Conservation (phyloP, 2,329 filamentous ascomycete species). For the Fusarium globosum region DNA sequence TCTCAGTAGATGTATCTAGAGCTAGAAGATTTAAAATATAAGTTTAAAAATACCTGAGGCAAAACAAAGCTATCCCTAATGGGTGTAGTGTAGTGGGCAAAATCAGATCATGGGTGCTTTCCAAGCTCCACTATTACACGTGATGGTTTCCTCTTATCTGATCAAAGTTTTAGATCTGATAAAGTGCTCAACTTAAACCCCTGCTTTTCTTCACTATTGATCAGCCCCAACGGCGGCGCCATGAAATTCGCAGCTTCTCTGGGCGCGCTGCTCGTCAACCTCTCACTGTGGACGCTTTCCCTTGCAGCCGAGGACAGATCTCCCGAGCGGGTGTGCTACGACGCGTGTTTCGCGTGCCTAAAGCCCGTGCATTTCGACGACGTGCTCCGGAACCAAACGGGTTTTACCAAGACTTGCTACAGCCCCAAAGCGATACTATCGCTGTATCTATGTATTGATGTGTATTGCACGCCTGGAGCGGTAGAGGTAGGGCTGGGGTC, state of each 20-base stretch:
- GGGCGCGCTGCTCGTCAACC: neutral
- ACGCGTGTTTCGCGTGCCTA: conserved; percentile 49
- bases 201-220: neutral
- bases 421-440: conserved; percentile 47
- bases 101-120: neutral
- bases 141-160: conserved; percentile 39
- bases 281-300: neutral
- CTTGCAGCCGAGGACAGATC: conserved; percentile 6
- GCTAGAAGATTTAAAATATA: too few species aligned
- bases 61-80: neutral
- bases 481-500: conserved; percentile 37
- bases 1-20: too few species aligned
- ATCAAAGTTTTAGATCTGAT: conserved; percentile 41
- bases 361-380: conserved; percentile 49
- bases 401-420: conserved; percentile 42
- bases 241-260: conserved; percentile 30
- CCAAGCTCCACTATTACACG: neutral
- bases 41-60: too few species aligned
- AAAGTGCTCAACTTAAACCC: conserved; percentile 9
- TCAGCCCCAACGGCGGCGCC: conserved; percentile 10
- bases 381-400: conserved; percentile 31
- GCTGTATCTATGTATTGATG: conserved; percentile 52
- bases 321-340: conserved; percentile 46
- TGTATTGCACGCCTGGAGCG: conserved; percentile 49
- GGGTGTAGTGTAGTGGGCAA: accelerated